Conservation (phyloP, 306 rosid species). For the Senna siamea region DNA sequence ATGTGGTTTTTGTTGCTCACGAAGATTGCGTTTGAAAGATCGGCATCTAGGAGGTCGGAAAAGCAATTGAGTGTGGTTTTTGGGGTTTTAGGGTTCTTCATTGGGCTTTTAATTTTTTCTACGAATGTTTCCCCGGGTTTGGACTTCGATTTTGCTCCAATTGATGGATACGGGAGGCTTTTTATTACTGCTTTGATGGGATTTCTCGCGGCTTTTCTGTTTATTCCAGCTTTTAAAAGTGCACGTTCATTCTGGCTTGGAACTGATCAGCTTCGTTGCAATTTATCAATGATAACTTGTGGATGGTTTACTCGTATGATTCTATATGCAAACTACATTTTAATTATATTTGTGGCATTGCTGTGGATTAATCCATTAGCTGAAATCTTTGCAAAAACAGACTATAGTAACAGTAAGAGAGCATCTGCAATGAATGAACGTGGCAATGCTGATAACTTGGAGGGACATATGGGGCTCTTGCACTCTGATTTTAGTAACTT, state of each 20-base stretch:
- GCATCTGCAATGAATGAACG: constrained; percentile 27
- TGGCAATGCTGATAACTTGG: constrained; percentile 57
- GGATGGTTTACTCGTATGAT: constrained; percentile 63
- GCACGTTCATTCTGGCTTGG: constrained; percentile 89
- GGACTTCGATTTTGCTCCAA: constrained; percentile 41
- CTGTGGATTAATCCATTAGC: constrained; percentile 79
- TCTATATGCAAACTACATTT: constrained; percentile 53
- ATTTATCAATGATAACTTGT: constrained; percentile 78
- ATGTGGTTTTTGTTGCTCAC: constrained; percentile 41
- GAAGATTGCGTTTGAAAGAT: constrained; percentile 65
- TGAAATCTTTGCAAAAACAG: constrained; percentile 58
- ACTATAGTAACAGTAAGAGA: constrained; percentile 35
- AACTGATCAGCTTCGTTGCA: constrained; percentile 79
- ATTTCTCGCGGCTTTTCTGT: constrained; percentile 52
- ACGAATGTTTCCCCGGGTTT: constrained; percentile 31
- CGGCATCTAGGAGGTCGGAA: constrained; percentile 75
- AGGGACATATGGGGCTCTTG: constrained; percentile 63
- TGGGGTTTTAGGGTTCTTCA: constrained; percentile 55
- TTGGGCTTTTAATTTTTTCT: constrained; percentile 54
- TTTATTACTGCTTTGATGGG: constrained; percentile 65
- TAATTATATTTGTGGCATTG: constrained; percentile 50
- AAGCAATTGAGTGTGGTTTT: constrained; percentile 66
- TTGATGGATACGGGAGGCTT: constrained; percentile 60
- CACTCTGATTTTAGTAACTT: constrained; percentile 54
- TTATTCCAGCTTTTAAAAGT: constrained; percentile 61